Evolutionary conservation across 129 eudicot genomes (phyloP).

Genomic region (Artemisia argyi): DNA sequence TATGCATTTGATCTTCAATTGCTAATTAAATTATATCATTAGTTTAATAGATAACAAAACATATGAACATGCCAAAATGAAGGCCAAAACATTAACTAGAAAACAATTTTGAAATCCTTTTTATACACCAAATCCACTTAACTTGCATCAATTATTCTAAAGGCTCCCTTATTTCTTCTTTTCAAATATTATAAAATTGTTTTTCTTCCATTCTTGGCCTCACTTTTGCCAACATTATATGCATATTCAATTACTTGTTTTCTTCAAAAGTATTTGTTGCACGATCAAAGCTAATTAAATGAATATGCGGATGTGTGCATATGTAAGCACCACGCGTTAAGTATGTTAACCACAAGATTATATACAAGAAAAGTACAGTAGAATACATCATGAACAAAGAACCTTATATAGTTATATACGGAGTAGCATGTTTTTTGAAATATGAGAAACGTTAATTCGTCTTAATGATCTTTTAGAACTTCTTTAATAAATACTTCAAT

Average conservation of each 20-base stretch:
- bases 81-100: conserved; percentile 4
- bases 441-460: too few species aligned
- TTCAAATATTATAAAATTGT: background rate
- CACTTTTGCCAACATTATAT: background rate
- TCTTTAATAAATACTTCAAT: too few species aligned
- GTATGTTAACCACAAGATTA: too few species aligned
- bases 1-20: background rate
- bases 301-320: background rate
- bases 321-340: background rate
- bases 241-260: background rate
- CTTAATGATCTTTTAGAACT: too few species aligned
- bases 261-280: background rate
- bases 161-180: background rate
- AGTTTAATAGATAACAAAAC: background rate
- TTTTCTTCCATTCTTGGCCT: background rate
- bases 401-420: too few species aligned
- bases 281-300: background rate
- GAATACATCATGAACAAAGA: too few species aligned
- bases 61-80: background rate
- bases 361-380: too few species aligned
- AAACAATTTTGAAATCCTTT: background rate
- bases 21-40: background rate
- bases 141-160: background rate
- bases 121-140: conserved; percentile 9
- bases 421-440: too few species aligned